A percentile compares a stretch with the other conserved stretches of the same genome.
Conservation (phyloP, 805 yeast species). For the Vanderwaltozyma polyspora region DNA sequence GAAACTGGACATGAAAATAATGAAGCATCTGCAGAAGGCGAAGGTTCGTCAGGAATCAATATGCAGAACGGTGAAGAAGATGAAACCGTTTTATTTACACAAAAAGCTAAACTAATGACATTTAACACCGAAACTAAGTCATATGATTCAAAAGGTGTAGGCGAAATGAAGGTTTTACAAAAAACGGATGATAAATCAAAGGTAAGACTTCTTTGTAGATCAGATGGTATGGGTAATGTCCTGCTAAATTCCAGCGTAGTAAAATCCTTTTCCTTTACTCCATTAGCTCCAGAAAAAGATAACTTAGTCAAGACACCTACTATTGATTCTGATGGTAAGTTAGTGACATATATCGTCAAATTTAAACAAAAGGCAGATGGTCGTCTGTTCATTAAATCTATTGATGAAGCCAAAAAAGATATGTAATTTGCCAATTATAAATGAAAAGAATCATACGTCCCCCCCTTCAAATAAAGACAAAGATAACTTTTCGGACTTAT, state of each 20-base stretch:
- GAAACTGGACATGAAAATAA: constrained; percentile 28
- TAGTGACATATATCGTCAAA: constrained; percentile 58
- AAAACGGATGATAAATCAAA: constrained; percentile 45
- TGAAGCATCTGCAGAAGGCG: constrained; percentile 30
- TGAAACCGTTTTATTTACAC: constrained; percentile 52
- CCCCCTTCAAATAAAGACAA: no score
- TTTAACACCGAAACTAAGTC: constrained; percentile 40
- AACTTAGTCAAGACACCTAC: constrained; percentile 58
- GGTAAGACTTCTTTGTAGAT: constrained; percentile 64
- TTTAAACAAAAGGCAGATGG: constrained; percentile 46
- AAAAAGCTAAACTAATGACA: constrained; percentile 61
- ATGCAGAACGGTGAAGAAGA: constrained; percentile 76
- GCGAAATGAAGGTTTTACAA: constrained; percentile 65
- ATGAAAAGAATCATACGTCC: no score
- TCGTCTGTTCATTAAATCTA: constrained; percentile 22
- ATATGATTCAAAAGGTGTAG: constrained; percentile 63
- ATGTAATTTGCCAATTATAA: no score
- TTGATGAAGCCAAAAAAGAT: constrained; percentile 24
- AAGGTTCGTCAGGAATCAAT: constrained; percentile 31
- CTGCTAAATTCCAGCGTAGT: constrained; percentile 56
- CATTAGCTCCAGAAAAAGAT: constrained; percentile 45
- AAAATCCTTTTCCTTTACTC: constrained; percentile 46
- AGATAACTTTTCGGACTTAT: no score
- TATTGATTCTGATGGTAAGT: constrained; percentile 41
- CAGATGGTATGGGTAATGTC: constrained; percentile 80